Conservation (phyloP, 1,284 basidiomycete genomes). For the Apiotrichum siamense region DNA sequence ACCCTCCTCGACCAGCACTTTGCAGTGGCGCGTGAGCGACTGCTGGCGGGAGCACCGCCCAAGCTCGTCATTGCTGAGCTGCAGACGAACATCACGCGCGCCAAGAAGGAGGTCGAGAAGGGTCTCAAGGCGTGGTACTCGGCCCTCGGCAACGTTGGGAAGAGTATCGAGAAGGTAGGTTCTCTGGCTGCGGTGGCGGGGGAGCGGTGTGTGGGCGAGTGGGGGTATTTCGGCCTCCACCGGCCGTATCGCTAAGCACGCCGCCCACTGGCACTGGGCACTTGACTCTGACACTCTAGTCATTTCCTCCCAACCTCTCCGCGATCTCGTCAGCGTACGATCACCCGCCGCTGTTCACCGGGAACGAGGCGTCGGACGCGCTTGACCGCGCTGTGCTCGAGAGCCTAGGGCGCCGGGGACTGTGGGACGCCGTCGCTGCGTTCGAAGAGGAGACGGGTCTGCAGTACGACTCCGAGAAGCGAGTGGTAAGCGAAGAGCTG, state of each 20-base stretch:
- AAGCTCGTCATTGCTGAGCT: slow-evolving; percentile 56
- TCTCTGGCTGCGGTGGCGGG: too few species aligned
- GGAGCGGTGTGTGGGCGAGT: too few species aligned
- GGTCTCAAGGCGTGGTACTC: slow-evolving; percentile 79
- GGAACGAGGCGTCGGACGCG: slow-evolving; percentile 22
- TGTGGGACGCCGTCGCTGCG: slow-evolving; percentile 38
- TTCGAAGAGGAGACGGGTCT: slow-evolving; percentile 57
- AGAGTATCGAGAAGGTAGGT: slow-evolving; percentile 77
- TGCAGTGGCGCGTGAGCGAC: slow-evolving; percentile 55
- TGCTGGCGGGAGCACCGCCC: slow-evolving; percentile 55
- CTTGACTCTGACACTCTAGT: slow-evolving; percentile 25
- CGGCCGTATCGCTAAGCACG: too few species aligned
- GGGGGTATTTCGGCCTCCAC: too few species aligned
- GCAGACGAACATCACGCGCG: slow-evolving; percentile 57
- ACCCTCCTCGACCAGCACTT: slow-evolving; percentile 59
- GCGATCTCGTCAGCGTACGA: slow-evolving; percentile 40
- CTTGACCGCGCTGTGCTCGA: slow-evolving; percentile 39
- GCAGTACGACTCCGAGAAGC: slow-evolving; percentile 56
- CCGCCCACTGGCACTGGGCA: background rate
- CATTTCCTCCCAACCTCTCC: slow-evolving; percentile 39
- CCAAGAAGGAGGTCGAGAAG: slow-evolving; percentile 78
- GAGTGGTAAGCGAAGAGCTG: slow-evolving; percentile 62
- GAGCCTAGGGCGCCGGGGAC: slow-evolving; percentile 35
- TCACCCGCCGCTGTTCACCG: slow-evolving; percentile 41
- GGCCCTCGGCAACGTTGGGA: slow-evolving; percentile 68